Evolutionary conservation across 208 protist species (phyloP), one percentile per base, ranked within the genome.

Genomic region (Leishmania martiniquensis): DNA sequence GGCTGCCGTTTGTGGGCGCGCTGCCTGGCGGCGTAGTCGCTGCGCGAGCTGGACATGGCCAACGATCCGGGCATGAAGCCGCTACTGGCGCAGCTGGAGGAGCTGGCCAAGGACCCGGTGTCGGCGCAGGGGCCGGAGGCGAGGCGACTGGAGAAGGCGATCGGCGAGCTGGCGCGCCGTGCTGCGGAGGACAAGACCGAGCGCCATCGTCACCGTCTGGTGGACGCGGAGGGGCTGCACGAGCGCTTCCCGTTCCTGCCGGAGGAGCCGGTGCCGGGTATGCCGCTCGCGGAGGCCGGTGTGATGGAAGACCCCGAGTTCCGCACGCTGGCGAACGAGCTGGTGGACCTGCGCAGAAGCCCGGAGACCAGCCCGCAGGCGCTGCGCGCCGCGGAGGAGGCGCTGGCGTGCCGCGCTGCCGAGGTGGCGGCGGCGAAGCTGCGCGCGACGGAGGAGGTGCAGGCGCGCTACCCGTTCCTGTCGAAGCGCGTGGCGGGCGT

Each of bases 391-490:
- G 75, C 80, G 37, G 76, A 85, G 54, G 81, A 87, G 44, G 62
- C 47, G 63, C 74, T 72, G 29, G 54, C n/a, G 63, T 20, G 42
- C 37, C 63, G 67, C 2, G 67, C 67, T 37, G 34, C 59, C 39
- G 72, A 87, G 72, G 75, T 87, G 20, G 84, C 67, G 25, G 29
- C 57, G 34, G 57, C 65, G 60, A 84, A 85, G 75, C 84, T 76
- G 63, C 42, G 63, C 67, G 81, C 84, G 4, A 75, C 81, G n/a
- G 80, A 82, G 39, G 80, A 84, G 62, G 77, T 68, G 75, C 68
- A 83, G 75, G 63, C 59, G 78, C 68, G 87, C 67, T 89, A 87
- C 76, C 87, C 87, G 51, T 91, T 88, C 77, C 83, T 91, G 52
- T 39, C 69, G 13, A 55, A 66, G 69, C 81, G 85, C 55, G 76